These are phyloP conservation scores for Phanerochaete carnosa DNA, from an alignment of 768 basidiomycete genomes.

Conservation along the genomic window DNA sequence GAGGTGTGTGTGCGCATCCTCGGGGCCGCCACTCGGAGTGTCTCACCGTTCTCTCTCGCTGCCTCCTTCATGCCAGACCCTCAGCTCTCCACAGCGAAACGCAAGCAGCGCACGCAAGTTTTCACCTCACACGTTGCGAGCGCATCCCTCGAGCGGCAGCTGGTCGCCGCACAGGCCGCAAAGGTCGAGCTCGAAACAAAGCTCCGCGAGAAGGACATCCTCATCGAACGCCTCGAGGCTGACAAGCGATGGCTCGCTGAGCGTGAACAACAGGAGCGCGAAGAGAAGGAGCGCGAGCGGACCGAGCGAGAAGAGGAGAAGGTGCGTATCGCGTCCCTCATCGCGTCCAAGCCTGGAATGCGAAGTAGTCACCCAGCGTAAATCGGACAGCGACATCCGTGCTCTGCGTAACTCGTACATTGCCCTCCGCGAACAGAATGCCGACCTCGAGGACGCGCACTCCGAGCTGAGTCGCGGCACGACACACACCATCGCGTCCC, in stretches of 20 bases:
- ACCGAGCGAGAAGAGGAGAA: slow-evolving; percentile 52
- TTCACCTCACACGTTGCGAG: slow-evolving; percentile 61
- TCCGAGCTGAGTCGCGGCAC: slow-evolving; percentile 45
- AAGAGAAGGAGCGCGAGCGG: slow-evolving; percentile 61
- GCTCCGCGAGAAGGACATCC: slow-evolving; percentile 59
- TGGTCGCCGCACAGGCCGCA: slow-evolving; percentile 56
- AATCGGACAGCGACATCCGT: slow-evolving; percentile 49
- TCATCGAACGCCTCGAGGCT: slow-evolving; percentile 63
- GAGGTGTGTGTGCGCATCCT: slow-evolving; percentile 37
- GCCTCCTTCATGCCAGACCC: slow-evolving; percentile 44
- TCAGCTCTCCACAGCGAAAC: slow-evolving; percentile 61
- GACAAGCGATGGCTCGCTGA: slow-evolving; percentile 71
- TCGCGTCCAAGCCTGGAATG: slow-evolving; percentile 1
- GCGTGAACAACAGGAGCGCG: slow-evolving; percentile 62
- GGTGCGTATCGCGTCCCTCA: slow-evolving; percentile 35
- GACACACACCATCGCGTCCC: slow-evolving; percentile 45
- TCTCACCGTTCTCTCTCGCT: neutral
- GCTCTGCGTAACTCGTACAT: slow-evolving; percentile 46
- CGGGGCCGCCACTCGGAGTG: neutral
- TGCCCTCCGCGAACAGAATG: slow-evolving; percentile 52
- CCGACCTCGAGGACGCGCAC: slow-evolving; percentile 59
- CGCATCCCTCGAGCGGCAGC: slow-evolving; percentile 64
- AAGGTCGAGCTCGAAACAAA: slow-evolving; percentile 66
- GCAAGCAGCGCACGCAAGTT: slow-evolving; percentile 61
- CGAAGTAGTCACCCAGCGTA: slow-evolving; percentile 33